These are phyloP conservation scores for Pleurotus platypus DNA, from an alignment of 768 basidiomycete genomes.

Conservation along the genomic window DNA sequence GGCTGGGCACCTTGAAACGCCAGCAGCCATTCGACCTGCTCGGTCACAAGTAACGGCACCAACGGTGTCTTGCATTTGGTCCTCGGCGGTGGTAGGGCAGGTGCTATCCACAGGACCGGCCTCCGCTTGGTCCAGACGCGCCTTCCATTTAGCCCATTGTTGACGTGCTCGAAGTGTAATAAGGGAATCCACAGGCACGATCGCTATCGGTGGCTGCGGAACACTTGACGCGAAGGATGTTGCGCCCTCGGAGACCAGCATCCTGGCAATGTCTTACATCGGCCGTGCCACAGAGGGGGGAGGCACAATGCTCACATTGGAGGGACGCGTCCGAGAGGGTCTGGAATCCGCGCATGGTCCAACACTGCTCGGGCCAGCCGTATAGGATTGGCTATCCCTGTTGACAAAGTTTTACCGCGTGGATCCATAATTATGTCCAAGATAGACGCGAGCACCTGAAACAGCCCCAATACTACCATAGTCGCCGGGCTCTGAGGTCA, in stretches of 20 bases:
- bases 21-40: constrained; percentile 51
- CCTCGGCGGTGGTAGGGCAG: not conserved
- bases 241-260: constrained; percentile 62
- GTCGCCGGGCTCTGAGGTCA: constrained; percentile 37
- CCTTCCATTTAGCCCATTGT: constrained; percentile 64
- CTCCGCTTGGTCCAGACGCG: constrained; percentile 27
- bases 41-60: constrained; percentile 65
- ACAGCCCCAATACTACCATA: constrained; percentile 78
- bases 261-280: constrained; percentile 29
- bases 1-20: constrained; percentile 62
- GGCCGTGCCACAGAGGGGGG: not conserved
- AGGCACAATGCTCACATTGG: constrained; percentile 50
- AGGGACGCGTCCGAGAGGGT: constrained; percentile 61
- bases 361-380: constrained; percentile 54
- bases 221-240: constrained; percentile 41
- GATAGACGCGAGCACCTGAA: constrained; percentile 39
- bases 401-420: not conserved
- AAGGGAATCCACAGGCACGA: constrained; percentile 41
- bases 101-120: not conserved
- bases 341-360: constrained; percentile 41
- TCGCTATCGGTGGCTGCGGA: constrained; percentile 19
- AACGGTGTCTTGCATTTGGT: constrained; percentile 70
- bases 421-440: not conserved
- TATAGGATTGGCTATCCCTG: constrained; percentile 73
- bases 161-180: constrained; percentile 42